Conservation (phyloP, 495 filamentous ascomycete species). For the Penicillium fimorum region DNA sequence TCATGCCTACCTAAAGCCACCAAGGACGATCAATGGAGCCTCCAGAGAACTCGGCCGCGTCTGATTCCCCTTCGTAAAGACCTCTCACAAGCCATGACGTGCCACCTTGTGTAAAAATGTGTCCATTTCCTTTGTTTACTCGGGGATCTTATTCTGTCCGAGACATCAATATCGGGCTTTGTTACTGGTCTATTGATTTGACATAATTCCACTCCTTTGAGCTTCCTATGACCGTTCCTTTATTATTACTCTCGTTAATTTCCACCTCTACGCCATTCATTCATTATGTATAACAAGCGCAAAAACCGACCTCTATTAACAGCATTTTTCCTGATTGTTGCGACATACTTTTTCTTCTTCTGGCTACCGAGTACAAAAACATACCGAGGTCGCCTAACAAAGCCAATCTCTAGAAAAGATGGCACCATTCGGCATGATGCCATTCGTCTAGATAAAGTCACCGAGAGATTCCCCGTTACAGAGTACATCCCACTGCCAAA, state of each 20-base stretch:
- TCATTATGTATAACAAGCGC: constrained; percentile 33
- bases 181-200: background rate
- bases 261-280: constrained; percentile 15
- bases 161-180: background rate
- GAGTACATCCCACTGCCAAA: constrained; percentile 50
- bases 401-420: constrained; percentile 15
- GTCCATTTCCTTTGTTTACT: background rate
- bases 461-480: constrained; percentile 49
- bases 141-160: background rate
- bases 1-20: constrained; percentile 3
- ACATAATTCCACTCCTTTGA: background rate
- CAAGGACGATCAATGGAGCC: constrained; percentile 4
- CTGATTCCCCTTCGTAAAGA: background rate
- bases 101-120: constrained; percentile 5
- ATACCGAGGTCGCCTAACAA: constrained; percentile 11
- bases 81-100: constrained; percentile 7
- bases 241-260: background rate
- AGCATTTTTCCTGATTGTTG: constrained; percentile 16
- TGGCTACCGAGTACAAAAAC: constrained; percentile 31
- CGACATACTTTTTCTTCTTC: constrained; percentile 24
- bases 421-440: constrained; percentile 12
- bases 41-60: background rate
- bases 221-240: background rate
- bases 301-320: constrained; percentile 24
- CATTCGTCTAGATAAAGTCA: constrained; percentile 45